These are phyloP conservation scores for Omphalotus olearius DNA, from an alignment of 1,284 basidiomycete species.

Conservation along the genomic window DNA sequence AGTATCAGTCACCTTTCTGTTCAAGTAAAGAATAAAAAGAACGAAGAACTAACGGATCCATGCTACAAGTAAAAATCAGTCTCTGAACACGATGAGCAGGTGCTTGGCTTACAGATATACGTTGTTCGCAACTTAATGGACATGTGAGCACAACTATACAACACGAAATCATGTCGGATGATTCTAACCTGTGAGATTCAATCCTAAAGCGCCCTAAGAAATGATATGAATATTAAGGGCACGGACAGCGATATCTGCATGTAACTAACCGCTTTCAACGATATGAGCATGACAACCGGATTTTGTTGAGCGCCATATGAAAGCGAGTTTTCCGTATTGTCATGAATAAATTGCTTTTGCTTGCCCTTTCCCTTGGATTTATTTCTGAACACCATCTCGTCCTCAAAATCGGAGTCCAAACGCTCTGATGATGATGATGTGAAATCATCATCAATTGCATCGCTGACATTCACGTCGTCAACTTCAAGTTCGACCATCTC, in stretches of 20 bases:
- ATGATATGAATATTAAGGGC: neutral
- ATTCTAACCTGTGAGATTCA: slow-evolving; percentile 68
- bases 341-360: slow-evolving; percentile 22
- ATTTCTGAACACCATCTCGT: slow-evolving; percentile 30
- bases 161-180: too few relatives aligned
- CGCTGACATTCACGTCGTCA: slow-evolving; percentile 25
- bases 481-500: slow-evolving; percentile 1
- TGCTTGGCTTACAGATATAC: slow-evolving; percentile 69
- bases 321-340: slow-evolving; percentile 5
- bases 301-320: slow-evolving; percentile 31
- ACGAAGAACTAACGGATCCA: slow-evolving; percentile 71
- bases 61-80: slow-evolving; percentile 40
- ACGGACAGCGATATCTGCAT: neutral
- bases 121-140: slow-evolving; percentile 69
- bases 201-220: slow-evolving; percentile 68
- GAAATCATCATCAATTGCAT: slow-evolving; percentile 27
- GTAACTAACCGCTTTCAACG: slow-evolving; percentile 61
- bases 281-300: slow-evolving; percentile 83
- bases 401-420: slow-evolving; percentile 37
- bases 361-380: slow-evolving; percentile 30
- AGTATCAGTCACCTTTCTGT: slow-evolving; percentile 1
- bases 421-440: slow-evolving; percentile 19
- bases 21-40: slow-evolving; percentile 8
- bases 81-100: neutral
- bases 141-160: neutral